Evolutionary conservation across 768 basidiomycete species (phyloP).

Genomic region (Phlebiopsis gigantea): DNA sequence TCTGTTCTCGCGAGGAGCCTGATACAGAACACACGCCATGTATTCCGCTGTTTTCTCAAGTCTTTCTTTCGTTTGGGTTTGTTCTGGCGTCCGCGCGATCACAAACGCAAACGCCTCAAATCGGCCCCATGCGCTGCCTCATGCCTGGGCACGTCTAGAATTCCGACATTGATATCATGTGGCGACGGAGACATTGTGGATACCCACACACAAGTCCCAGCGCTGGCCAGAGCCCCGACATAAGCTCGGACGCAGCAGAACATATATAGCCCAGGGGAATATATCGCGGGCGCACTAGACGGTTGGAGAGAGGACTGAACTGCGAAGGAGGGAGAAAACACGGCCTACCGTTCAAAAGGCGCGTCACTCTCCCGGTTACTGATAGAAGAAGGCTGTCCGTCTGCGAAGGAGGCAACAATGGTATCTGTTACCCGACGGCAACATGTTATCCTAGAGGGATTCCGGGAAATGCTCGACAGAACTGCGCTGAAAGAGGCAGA

Average conservation of each 20-base stretch:
- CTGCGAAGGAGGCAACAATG: background rate
- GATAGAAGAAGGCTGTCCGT: constrained; percentile 6
- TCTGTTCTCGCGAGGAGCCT: background rate
- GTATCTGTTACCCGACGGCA: constrained; percentile 5
- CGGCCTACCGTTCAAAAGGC: constrained; percentile 6
- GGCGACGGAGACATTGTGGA: constrained; percentile 8
- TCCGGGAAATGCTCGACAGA: constrained; percentile 14
- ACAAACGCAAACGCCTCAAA: constrained; percentile 3
- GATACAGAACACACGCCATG: constrained; percentile 11
- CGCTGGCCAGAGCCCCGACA: background rate
- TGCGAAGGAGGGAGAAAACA: background rate
- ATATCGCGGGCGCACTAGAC: background rate
- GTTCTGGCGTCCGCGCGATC: constrained; percentile 1
- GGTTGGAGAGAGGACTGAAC: background rate
- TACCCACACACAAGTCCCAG: background rate
- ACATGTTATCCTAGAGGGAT: constrained; percentile 2
- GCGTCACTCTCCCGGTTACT: constrained; percentile 2
- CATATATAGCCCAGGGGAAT: background rate
- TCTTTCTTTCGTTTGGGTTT: constrained; percentile 8
- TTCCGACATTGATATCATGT: constrained; percentile 10
- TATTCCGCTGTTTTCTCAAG: background rate
- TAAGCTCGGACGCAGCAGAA: background rate
- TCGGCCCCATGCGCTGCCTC: constrained; percentile 6
- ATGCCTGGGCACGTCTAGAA: constrained; percentile 9
- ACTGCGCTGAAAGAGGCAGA: constrained; percentile 14